These are phyloP conservation scores for Centella asiatica DNA, from an alignment of 129 eudicot species.

Conservation along the genomic window DNA sequence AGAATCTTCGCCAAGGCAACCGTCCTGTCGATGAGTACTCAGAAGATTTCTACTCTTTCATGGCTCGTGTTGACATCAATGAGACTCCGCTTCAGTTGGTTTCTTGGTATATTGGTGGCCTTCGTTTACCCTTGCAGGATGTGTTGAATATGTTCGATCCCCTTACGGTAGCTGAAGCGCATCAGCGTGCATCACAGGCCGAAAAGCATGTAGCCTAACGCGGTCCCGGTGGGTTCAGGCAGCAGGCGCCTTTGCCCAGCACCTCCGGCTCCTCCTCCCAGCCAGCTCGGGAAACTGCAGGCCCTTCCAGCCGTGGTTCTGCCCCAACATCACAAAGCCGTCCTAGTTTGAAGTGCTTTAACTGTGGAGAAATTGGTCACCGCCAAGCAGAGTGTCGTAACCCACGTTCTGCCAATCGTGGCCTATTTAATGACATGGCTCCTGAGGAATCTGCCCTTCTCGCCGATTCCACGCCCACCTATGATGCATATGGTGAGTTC, in stretches of 20 bases:
- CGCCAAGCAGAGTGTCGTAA: background rate
- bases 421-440: background rate
- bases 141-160: slow-evolving; percentile 12
- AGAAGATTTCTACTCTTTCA: background rate
- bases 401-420: background rate
- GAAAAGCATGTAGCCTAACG: background rate
- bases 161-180: slow-evolving; percentile 1
- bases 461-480: no score
- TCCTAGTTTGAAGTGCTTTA: background rate
- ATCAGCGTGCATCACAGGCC: background rate
- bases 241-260: background rate
- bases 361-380: background rate
- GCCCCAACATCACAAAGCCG: no score
- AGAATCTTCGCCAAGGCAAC: slow-evolving; percentile 3
- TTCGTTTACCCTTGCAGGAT: background rate
- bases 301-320: background rate
- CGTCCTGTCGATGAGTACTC: slow-evolving; percentile 9
- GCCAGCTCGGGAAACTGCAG: background rate
- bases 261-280: background rate
- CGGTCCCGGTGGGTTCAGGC: no score
- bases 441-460: background rate
- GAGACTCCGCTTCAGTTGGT: slow-evolving; percentile 6
- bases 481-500: no score
- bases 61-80: background rate
- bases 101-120: slow-evolving; percentile 2